Conservation (phyloP, 2,329 filamentous ascomycete species). For the Sarocladium brachiariae region DNA sequence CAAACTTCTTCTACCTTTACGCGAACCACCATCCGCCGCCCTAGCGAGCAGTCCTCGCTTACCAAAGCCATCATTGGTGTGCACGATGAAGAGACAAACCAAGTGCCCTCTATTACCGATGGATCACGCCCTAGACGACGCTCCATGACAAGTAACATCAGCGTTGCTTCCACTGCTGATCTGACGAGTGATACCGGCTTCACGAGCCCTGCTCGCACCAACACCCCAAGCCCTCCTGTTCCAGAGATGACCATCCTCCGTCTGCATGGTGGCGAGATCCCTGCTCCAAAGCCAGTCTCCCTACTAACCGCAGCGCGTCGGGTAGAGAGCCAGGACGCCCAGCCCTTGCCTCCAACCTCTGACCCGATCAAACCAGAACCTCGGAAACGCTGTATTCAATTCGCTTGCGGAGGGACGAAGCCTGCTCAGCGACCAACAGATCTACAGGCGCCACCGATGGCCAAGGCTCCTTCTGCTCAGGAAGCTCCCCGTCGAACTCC, state of each 20-base stretch:
- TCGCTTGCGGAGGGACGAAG: slow-evolving; percentile 70
- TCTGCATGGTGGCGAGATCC: slow-evolving; percentile 25
- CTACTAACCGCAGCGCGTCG: slow-evolving; percentile 17
- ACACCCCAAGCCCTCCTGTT: slow-evolving; percentile 81
- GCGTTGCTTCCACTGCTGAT: slow-evolving; percentile 77
- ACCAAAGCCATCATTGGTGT: slow-evolving; percentile 73
- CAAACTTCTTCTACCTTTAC: slow-evolving; percentile 30
- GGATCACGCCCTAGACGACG: slow-evolving; percentile 38
- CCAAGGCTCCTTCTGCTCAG: slow-evolving; percentile 26
- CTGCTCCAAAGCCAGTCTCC: slow-evolving; percentile 20
- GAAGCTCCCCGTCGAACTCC: slow-evolving; percentile 41
- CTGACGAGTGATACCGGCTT: slow-evolving; percentile 91
- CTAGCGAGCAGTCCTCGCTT: slow-evolving; percentile 65
- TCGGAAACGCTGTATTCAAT: slow-evolving; percentile 86
- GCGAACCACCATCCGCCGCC: slow-evolving; percentile 39
- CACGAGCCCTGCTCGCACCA: slow-evolving; percentile 82
- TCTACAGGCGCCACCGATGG: slow-evolving; percentile 28
- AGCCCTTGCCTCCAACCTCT: not conserved
- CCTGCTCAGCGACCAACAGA: slow-evolving; percentile 36
- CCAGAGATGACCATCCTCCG: slow-evolving; percentile 47
- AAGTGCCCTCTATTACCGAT: slow-evolving; percentile 30
- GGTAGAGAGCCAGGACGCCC: not conserved
- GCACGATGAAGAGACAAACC: slow-evolving; percentile 46
- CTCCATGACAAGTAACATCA: slow-evolving; percentile 74
- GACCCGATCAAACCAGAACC: slow-evolving; percentile 21